Evolutionary conservation across 2,329 filamentous ascomycete species (phyloP).

Genomic region (Penicillium sumatraense): DNA sequence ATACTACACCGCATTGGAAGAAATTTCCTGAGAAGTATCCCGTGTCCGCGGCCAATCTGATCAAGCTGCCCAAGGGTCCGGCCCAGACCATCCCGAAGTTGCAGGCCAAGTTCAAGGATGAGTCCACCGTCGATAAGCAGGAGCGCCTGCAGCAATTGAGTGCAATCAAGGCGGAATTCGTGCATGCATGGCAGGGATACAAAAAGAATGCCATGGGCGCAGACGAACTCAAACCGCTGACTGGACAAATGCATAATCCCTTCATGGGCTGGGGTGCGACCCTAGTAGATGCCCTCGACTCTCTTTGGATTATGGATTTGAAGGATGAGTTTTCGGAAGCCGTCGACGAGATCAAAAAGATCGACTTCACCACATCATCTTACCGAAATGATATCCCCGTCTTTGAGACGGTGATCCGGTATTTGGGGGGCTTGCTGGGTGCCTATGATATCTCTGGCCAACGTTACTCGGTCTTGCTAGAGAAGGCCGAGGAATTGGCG

Average conservation of each 20-base stretch:
- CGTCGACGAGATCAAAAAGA: constrained; percentile 67
- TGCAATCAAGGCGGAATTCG: constrained; percentile 73
- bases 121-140: constrained; percentile 63
- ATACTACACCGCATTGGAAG: constrained; percentile 67
- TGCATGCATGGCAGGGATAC: constrained; percentile 82
- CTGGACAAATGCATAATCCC: constrained; percentile 70
- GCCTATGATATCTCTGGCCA: constrained; percentile 85
- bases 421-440: constrained; percentile 81
- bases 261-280: constrained; percentile 94
- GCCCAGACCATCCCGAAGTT: constrained; percentile 75
- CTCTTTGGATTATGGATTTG: constrained; percentile 84
- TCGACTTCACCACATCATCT: constrained; percentile 79
- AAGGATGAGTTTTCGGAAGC: constrained; percentile 80
- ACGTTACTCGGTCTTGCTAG: constrained; percentile 69
- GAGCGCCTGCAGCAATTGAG: constrained; percentile 68
- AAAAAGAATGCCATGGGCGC: constrained; percentile 78
- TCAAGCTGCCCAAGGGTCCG: constrained; percentile 73
- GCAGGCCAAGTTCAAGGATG: constrained; percentile 71
- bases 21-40: constrained; percentile 79
- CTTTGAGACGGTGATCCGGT: constrained; percentile 91
- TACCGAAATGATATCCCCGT: constrained; percentile 73
- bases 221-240: constrained; percentile 80
- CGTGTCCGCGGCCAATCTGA: constrained; percentile 70
- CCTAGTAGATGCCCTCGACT: constrained; percentile 80
- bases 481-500: constrained; percentile 78